These are phyloP conservation scores for Calcarisporium arbuscula DNA, from an alignment of 2,329 filamentous ascomycete species.

Conservation along the genomic window DNA sequence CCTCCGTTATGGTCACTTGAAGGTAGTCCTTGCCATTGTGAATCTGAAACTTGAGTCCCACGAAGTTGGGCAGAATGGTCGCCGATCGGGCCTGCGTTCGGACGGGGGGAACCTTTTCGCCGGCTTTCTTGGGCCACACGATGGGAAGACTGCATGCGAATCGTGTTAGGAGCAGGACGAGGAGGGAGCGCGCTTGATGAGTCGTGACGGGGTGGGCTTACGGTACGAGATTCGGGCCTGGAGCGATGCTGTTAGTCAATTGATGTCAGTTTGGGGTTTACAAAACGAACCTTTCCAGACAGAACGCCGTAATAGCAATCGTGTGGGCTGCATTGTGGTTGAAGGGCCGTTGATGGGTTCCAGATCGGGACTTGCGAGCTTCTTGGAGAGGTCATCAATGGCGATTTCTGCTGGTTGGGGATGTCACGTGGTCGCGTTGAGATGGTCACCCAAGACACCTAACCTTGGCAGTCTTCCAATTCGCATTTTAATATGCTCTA, in stretches of 20 bases:
- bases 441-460: too few relatives aligned
- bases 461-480: too few relatives aligned
- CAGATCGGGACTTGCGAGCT: too few relatives aligned
- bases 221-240: slow-evolving; percentile 49
- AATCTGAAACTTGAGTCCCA: slow-evolving; percentile 81
- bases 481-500: too few relatives aligned
- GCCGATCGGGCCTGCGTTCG: slow-evolving; percentile 81
- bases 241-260: slow-evolving; percentile 9
- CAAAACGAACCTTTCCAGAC: slow-evolving; percentile 72
- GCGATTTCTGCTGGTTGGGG: too few relatives aligned
- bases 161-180: slow-evolving; percentile 7
- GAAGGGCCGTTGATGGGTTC: slow-evolving; percentile 2
- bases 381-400: too few relatives aligned
- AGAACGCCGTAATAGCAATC: slow-evolving; percentile 64
- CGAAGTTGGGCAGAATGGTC: slow-evolving; percentile 87
- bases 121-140: slow-evolving; percentile 48
- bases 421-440: too few relatives aligned
- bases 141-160: slow-evolving; percentile 52
- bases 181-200: slow-evolving; percentile 4
- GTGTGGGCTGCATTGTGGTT: slow-evolving; percentile 60
- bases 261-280: background rate
- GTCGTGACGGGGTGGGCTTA: slow-evolving; percentile 26
- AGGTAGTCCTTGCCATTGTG: slow-evolving; percentile 87
- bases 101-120: slow-evolving; percentile 64
- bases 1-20: slow-evolving; percentile 79